Evolutionary conservation across 345 rosid genomes (phyloP), one percentile per base, ranked within the genome.

Genomic region (Lumnitzera littorea): DNA sequence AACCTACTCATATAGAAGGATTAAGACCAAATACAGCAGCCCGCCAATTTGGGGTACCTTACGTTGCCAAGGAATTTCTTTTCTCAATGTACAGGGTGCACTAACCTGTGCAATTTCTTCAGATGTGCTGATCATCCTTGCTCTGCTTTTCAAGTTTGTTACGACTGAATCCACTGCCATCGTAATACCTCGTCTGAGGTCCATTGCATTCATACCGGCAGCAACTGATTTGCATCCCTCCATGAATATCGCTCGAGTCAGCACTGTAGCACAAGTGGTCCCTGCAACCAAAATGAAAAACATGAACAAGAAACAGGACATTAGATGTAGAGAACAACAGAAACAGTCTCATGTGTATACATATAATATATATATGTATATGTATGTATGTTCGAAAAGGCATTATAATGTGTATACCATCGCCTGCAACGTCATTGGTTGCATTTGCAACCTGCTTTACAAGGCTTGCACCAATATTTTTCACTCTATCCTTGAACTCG

Each of bases 171-270:
- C 99, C 72, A 94, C 99, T 16, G 99, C 99, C 88, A 90, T 77
- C 24, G 85, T 69, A 59, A 94, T 94, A 58, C 97, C 99, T 60
- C 95, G 96, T 62, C 97, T 80, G 50, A 90, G 74, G 65, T 90
- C 96, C 99, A 88, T 94, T 15, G 96, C 90, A 72, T 90, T 90
- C 99, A 87, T 83, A 41, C 95, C 96, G 12, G 96, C 92, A 29
- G 99, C 97, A 72, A 94, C 96, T 16, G 99, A 90, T 78, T 94
- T 94, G 84, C 99, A 94, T 27, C 95, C 99, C 79, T 90, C 99
- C 0, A 82, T 31, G 53, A 90, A 90, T 62, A 94, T 94, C 27
- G 99, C 96, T 56, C 76, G 71, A 16, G 99, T 86, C 62, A 94
- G 95, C 63, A 94, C 74, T 0, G 99, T 94, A 15, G 99, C 99